phyloP scores from a whole-genome alignment of 169 alveolate species.

The Plasmodium coatneyi region DNA sequence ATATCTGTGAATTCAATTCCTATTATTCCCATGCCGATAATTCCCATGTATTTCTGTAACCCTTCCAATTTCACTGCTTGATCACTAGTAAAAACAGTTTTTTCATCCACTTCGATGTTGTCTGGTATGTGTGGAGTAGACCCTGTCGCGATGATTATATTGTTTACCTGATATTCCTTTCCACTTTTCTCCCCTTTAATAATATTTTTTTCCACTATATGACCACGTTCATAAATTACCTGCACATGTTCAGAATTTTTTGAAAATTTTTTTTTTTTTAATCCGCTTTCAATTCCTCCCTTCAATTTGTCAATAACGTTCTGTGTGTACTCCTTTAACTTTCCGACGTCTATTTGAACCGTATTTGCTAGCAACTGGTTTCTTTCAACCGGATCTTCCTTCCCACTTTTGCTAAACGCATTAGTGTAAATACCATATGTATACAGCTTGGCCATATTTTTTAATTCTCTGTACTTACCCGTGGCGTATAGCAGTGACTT shows the following conservation, averaged over 20 bases:
- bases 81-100: slow-evolving; percentile 79
- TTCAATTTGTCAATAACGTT: slow-evolving; percentile 13
- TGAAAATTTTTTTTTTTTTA: slow-evolving; percentile 26
- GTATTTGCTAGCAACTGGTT: slow-evolving; percentile 52
- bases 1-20: slow-evolving; percentile 81
- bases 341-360: not conserved
- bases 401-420: not conserved
- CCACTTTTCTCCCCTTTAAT: slow-evolving; percentile 64
- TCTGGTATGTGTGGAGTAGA: slow-evolving; percentile 77
- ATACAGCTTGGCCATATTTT: slow-evolving; percentile 41
- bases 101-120: slow-evolving; percentile 65
- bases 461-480: slow-evolving; percentile 72
- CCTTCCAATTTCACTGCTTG: slow-evolving; percentile 74
- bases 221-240: slow-evolving; percentile 73
- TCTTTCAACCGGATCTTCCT: slow-evolving; percentile 14
- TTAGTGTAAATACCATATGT: slow-evolving; percentile 71
- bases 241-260: slow-evolving; percentile 64
- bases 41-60: slow-evolving; percentile 54
- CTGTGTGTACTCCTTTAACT: slow-evolving; percentile 39
- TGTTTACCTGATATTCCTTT: slow-evolving; percentile 35
- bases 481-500: slow-evolving; percentile 78
- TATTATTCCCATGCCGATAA: slow-evolving; percentile 80
- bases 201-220: slow-evolving; percentile 29
- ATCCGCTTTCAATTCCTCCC: slow-evolving; percentile 35
- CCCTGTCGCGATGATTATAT: slow-evolving; percentile 80